phyloP scores from a whole-genome alignment of 2,329 filamentous ascomycete genomes.

The Pyricularia grisea region DNA sequence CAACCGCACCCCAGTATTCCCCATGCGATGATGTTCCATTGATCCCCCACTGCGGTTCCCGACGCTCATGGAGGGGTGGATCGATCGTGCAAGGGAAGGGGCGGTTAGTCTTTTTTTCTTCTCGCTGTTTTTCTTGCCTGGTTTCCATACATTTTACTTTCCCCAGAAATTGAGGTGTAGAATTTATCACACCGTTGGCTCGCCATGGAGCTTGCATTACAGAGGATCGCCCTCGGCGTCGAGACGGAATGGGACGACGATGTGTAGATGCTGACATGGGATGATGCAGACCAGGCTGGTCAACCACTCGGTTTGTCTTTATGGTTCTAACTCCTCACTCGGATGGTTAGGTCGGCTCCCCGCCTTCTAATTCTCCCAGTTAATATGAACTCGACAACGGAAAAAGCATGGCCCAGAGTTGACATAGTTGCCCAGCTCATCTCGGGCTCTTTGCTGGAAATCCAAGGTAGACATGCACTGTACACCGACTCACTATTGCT shows the following conservation, averaged over 20 bases:
- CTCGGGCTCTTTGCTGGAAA: neutral
- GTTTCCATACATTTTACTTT: neutral
- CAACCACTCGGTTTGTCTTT: neutral
- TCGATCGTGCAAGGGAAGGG: neutral
- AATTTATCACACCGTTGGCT: neutral
- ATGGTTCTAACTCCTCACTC: neutral
- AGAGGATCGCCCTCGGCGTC: neutral
- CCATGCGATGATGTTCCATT: neutral
- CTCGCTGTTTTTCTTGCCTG: neutral
- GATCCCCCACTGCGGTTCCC: neutral
- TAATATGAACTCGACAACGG: neutral
- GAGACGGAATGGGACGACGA: neutral
- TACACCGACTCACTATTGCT: slow-evolving; percentile 7
- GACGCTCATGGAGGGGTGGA: neutral
- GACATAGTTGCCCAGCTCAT: neutral
- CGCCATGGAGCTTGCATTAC: neutral
- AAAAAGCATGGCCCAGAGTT: neutral
- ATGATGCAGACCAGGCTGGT: neutral
- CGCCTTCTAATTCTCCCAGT: neutral
- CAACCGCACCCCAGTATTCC: neutral
- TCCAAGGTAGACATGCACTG: slow-evolving; percentile 3
- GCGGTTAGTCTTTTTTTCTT: neutral
- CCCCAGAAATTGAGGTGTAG: neutral
- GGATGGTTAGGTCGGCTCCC: neutral
- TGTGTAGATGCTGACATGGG: neutral